phyloP scores from a whole-genome alignment of 2,329 filamentous ascomycete species.

The Sordariomycetes sp. region DNA sequence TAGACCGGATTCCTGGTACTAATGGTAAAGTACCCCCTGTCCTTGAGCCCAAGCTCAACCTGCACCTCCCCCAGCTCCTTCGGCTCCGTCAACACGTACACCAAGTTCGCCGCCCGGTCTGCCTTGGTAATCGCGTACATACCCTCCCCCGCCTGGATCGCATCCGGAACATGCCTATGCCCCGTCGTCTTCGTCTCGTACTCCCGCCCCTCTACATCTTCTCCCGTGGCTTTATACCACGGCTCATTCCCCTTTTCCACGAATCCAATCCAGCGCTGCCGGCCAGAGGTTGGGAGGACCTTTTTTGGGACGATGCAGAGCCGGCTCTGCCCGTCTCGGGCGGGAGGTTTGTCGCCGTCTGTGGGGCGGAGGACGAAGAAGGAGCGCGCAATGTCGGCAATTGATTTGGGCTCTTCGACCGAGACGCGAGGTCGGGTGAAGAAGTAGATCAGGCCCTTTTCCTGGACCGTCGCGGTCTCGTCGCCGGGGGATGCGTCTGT shows the following conservation, averaged over 20 bases:
- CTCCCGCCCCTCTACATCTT: constrained; percentile 51
- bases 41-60: constrained; percentile 55
- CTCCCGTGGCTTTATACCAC: constrained; percentile 57
- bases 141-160: constrained; percentile 69
- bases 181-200: constrained; percentile 69
- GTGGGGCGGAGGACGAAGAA: constrained; percentile 71
- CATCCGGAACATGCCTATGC: constrained; percentile 52
- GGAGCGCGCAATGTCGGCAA: constrained; percentile 63
- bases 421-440: constrained; percentile 71
- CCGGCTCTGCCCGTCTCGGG: constrained; percentile 48
- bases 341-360: constrained; percentile 50
- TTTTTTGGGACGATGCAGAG: constrained; percentile 78
- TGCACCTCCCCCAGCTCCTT: constrained; percentile 58
- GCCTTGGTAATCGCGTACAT: constrained; percentile 71
- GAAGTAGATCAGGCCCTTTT: constrained; percentile 87
- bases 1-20: constrained; percentile 69
- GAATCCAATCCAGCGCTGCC: constrained; percentile 67
- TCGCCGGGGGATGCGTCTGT: not conserved
- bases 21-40: constrained; percentile 64
- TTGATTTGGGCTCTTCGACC: constrained; percentile 52
- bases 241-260: constrained; percentile 60
- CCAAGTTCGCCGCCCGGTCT: constrained; percentile 60
- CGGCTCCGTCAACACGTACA: constrained; percentile 68
- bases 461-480: constrained; percentile 43
- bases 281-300: constrained; percentile 53